Evolutionary conservation across 306 rosid species (phyloP), one percentile per base, ranked within the genome.

Genomic region (Cyclanthera cordifolia): DNA sequence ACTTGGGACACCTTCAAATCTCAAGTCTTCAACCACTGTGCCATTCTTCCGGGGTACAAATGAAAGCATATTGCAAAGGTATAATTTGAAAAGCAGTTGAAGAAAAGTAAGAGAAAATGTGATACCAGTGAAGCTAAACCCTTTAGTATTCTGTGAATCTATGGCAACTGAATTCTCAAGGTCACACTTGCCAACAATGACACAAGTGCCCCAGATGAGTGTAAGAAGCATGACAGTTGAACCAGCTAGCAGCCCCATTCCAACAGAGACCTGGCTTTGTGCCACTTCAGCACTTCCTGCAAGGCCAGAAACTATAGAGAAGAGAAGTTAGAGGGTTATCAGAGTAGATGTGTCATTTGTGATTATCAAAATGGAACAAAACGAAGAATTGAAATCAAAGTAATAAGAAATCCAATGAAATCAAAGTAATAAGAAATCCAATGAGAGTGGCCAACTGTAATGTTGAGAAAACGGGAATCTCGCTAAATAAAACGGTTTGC

Each of bases 161-260:
- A 8, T 3, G 20, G 85, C 85, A 39, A 71, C 13, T 9, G 71
- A 21, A 72, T 66, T 67, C 28, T 56, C 57, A 71, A 84, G 61
- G 77, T 84, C 88, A 16, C 82, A 75, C 85, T 82, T 87, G 60
- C 90, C 95, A 24, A 87, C 79, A 34, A 85, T 6, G 53, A 87
- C 76, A 76, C 95, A 85, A 6, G 90, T 75, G 16, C 86, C 90
- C 95, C 95, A 87, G 39, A 85, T 76, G 32, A 85, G 11, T 3
- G 95, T 77, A 46, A 85, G 80, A 63, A 87, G 90, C 90, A 88
- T 76, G 23, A 85, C 91, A 69, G 87, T 83, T 51, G 95, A 85
- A 41, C 95, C 95, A 71, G 90, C 85, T 43, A 87, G 74, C 72
- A 87, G 81, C 20, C 90, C 90, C 86, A 87, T 87, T 75, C 91